Evolutionary conservation across 2,329 filamentous ascomycete genomes (phyloP).

Genomic region (Exophiala sp.): DNA sequence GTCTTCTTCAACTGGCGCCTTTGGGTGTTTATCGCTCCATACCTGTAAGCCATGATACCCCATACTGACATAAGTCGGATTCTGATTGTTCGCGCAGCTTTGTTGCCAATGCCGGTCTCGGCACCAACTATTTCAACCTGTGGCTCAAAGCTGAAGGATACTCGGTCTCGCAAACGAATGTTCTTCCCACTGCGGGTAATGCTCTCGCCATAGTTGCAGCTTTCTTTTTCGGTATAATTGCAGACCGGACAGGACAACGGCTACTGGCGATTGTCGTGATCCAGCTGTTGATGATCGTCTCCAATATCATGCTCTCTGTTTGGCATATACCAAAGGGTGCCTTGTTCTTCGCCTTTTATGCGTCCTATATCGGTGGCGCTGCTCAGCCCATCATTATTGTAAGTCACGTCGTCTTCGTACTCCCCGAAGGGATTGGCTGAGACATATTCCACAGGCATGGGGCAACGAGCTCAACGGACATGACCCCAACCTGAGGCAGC

Average conservation of each 20-base stretch:
- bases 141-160: slow-evolving; percentile 49
- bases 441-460: not conserved
- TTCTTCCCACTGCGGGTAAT: slow-evolving; percentile 46
- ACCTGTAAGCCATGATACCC: not conserved
- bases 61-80: too few species aligned
- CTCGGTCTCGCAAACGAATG: slow-evolving; percentile 46
- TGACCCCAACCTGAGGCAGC: slow-evolving; percentile 1
- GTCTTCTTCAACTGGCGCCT: not conserved
- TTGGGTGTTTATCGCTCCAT: not conserved
- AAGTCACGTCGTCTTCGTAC: not conserved
- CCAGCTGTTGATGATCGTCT: not conserved
- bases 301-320: slow-evolving; percentile 1
- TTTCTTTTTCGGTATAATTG: not conserved
- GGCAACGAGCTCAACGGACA: not conserved
- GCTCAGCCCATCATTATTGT: not conserved
- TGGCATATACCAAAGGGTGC: slow-evolving; percentile 6
- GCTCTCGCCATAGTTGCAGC: slow-evolving; percentile 44
- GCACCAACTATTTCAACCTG: slow-evolving; percentile 44
- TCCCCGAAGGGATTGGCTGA: not conserved
- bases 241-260: not conserved
- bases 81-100: not conserved
- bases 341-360: slow-evolving; percentile 1
- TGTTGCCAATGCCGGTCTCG: not conserved
- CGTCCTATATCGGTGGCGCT: not conserved
- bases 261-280: not conserved